Conservation (phyloP, 495 filamentous ascomycete genomes). For the Delitschia confertaspora region DNA sequence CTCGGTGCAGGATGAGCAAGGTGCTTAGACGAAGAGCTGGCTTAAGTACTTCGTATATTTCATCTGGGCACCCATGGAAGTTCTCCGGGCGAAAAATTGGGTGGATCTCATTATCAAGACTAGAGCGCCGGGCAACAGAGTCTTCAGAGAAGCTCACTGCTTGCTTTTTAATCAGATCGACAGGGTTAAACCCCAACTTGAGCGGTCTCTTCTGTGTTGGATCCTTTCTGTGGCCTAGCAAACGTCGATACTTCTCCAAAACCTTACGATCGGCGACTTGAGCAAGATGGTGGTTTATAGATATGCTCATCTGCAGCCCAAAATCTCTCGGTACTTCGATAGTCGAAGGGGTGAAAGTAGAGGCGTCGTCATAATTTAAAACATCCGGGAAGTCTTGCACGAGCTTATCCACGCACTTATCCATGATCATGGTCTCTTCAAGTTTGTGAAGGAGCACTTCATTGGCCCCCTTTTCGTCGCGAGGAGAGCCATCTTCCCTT, state of each 20-base stretch:
- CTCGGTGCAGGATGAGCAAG: slow-evolving; percentile 22
- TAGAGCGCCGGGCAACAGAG: slow-evolving; percentile 7
- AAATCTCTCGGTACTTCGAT: slow-evolving; percentile 29
- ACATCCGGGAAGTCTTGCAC: slow-evolving; percentile 23
- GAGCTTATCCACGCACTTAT: slow-evolving; percentile 26
- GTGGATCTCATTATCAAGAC: slow-evolving; percentile 29
- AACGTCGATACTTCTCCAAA: slow-evolving; percentile 24
- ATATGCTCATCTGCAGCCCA: slow-evolving; percentile 26
- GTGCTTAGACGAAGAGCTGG: slow-evolving; percentile 29
- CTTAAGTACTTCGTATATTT: slow-evolving; percentile 28
- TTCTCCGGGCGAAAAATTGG: slow-evolving; percentile 27
- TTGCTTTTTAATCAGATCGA: slow-evolving; percentile 28
- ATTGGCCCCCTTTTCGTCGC: slow-evolving; percentile 7
- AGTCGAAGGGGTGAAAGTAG: slow-evolving; percentile 23
- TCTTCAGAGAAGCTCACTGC: slow-evolving; percentile 21
- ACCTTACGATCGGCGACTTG: slow-evolving; percentile 25
- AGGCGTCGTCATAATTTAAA: slow-evolving; percentile 22
- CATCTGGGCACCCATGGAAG: slow-evolving; percentile 29
- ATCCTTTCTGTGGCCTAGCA: slow-evolving; percentile 22
- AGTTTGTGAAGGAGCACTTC: slow-evolving; percentile 19
- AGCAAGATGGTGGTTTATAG: slow-evolving; percentile 28
- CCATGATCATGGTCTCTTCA: slow-evolving; percentile 21
- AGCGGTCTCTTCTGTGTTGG: slow-evolving; percentile 21
- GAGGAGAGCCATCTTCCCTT: slow-evolving; percentile 4
- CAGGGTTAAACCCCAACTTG: slow-evolving; percentile 28